Evolutionary conservation across 2,329 filamentous ascomycete species (phyloP).

Genomic region (Cladosporium sp.): DNA sequence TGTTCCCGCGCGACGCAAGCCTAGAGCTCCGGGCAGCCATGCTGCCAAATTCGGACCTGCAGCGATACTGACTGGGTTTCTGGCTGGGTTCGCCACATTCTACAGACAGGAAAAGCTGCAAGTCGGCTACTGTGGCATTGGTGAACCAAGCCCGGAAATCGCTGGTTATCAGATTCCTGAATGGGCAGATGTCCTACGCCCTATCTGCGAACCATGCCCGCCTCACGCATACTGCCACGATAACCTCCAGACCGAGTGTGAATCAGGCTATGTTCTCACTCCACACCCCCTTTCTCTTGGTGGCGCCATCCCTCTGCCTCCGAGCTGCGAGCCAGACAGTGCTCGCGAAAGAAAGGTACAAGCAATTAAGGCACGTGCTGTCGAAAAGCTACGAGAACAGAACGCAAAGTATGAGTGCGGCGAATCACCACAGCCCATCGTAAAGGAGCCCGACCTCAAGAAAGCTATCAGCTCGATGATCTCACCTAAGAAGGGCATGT

Average conservation of each 20-base stretch:
- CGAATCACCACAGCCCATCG: conserved; percentile 63
- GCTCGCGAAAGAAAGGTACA: conserved; percentile 86
- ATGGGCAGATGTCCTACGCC: conserved; percentile 65
- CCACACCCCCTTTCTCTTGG: conserved; percentile 78
- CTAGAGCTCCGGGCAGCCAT: conserved; percentile 41
- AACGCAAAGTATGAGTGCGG: conserved; percentile 90
- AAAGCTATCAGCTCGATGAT: conserved; percentile 65
- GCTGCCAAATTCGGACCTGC: conserved; percentile 63
- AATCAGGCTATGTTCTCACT: conserved; percentile 80
- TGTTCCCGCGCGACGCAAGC: conserved; percentile 36
- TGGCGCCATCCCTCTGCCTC: conserved; percentile 77
- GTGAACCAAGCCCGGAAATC: conserved; percentile 55
- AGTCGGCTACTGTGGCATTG: conserved; percentile 90
- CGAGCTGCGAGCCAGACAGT: conserved; percentile 91
- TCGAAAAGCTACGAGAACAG: conserved; percentile 80
- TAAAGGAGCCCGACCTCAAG: conserved; percentile 68
- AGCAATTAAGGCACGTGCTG: conserved; percentile 78
- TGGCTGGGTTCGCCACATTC: conserved; percentile 72
- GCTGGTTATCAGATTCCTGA: conserved; percentile 66
- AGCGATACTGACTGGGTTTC: conserved; percentile 65
- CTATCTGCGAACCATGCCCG: conserved; percentile 86
- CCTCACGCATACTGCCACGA: conserved; percentile 83
- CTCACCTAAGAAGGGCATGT: conserved; percentile 71
- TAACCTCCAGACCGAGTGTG: conserved; percentile 73
- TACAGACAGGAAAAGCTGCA: conserved; percentile 95